Evolutionary conservation across 768 basidiomycete genomes (phyloP), one percentile per base, ranked within the genome.

Genomic region (Lepiota venenata): DNA sequence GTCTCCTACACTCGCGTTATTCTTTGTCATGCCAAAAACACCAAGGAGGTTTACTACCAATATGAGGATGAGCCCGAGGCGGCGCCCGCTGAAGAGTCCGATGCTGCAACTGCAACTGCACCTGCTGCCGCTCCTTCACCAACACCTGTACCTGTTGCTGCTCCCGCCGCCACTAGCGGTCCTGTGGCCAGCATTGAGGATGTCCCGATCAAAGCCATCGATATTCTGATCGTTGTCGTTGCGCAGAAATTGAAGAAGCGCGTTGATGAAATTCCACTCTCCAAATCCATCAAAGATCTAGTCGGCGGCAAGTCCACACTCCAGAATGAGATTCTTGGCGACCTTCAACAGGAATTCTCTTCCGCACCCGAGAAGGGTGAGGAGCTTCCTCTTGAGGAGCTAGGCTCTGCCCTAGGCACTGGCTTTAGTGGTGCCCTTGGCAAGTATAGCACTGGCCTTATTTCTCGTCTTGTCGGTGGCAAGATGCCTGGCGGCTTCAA

Each of bases 401-500:
- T 99, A 9, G 97, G 94, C 39, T 81, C 93, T 25, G 86, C 91
- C 14, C 75, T 98, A 32, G 77, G 81, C 9, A 76, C 83, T 50
- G 94, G 94, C 5, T 91, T 91, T 73, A 74, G 83, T 37, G 95
- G 94, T n/a, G 65, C 78, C 4, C 83, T 96, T 22, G 97, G 97
- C 65, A 99, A 98, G 70, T 93, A 98, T 73, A 91, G 91, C 11
- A 87, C 82, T 42, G 87, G 93, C 18, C 80, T 99, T 40, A 79
- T 98, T 48, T 92, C 94, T 25, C 91, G 97, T 53, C 80, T 98
- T 66, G 79, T 98, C 48, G 92, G 94, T 55, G 85, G 86, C 44
- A 99, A 99, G 75, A 96, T 99, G 92, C 97, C 97, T 29, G 97
- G 97, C 68, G 96, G 96, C 35, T 99, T 99, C 83, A 97, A 97